Base-by-base conservation (phyloP, 2,329 filamentous ascomycete genomes). In the Aureobasidium vineae region DNA sequence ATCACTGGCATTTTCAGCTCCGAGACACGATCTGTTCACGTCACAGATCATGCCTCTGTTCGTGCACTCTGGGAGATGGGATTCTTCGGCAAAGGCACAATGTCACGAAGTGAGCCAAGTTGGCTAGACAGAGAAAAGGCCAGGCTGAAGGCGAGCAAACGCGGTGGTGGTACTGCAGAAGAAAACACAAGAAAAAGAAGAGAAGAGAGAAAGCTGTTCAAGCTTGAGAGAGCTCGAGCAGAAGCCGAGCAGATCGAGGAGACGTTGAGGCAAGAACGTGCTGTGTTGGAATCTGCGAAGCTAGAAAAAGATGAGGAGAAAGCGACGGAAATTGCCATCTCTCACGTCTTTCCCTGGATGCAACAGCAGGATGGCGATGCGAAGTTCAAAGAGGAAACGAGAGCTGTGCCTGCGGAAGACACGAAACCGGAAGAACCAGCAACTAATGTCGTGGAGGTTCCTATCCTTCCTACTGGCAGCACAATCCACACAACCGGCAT, bases 81-180 rank as follows among this genome's bases (percentile, higher is more conserved):
- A 5, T 99, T 99, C 79, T 99, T 94, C 77, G 96, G 96, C 56
- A 97, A 97, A 77, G 95, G 95, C 52, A 94, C 83, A 72, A 81
- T 98, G 67, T 97, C 93, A 80, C 87, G 96, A 72, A 97, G 93
- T 81, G 94, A 99, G 76, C 94, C 94, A 3, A 95, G 88, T 71
- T 99, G 95, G 95, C 78, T 97, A 60, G 90, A 90, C 70, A 84
- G 90, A 69, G 92, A 97, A 77, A 89, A 91, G 76, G 87, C 89
- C 33, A 85, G 89, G 60, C 79, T 87, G 31, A 84, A 86, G 57
- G 72, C 73, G 28, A 64, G 64, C 7, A 50, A 63, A 13, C 72
- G 57, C 19, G 70, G 71, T 23, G 61, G 61, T 45, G 71, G 71
- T 1, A 95, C 95, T 50, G 93, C 90, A 71, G 94, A 97, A 78